Base-by-base conservation (phyloP, 192 early-diverging fungal genomes). In the Helicostylum pulchrum region DNA sequence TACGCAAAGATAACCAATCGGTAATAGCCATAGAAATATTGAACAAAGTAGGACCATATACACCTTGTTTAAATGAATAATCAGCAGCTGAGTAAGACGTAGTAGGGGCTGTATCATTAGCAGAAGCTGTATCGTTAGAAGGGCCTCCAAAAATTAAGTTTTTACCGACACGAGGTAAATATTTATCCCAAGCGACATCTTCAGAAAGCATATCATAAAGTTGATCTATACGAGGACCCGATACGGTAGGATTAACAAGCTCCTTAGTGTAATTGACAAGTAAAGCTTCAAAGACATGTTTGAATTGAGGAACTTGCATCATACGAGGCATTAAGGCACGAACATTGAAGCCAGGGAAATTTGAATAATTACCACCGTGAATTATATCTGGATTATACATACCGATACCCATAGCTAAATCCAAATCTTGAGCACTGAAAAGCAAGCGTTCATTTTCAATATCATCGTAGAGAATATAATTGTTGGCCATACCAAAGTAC, bases 391-490 rank as follows among this genome's bases (percentile, higher is more conserved):
- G 4, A 4, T 15, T 61, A 17, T n/a, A 17, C 1, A 45, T 5
- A 15, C 1, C 17, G 14, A 44, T 14, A 8, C 68, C 68, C 32
- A 70, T 48, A 0, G 56, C 23, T 3, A 53, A 34, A 34, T 70
- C 68, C 0, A 70, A 15, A 34, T 70, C 68, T 0, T 62, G 43
- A 3, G 62, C 7, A 1, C 26, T 14, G 36, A 57, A 70, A 14
- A 31, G 52, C 36, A 57, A 46, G 0, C 23, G 50, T 11, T 61
- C 9, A 10, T 34, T 17, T 14, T 34, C 15, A 6, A 32, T 3
- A 21, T 65, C 31, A 34, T 59, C 36, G 23, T 70, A 70, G 10
- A 70, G 12, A 21, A 60, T 31, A 23, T 53, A 64, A 31, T 70
- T 70, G 19, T 70, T 56, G 1, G 53, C 32, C 26, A 45, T 59